A percentile compares a stretch with the other conserved stretches of the same genome.
These are phyloP conservation scores for Penicillium nucicola DNA, from an alignment of 495 filamentous ascomycete genomes.

Conservation along the genomic window DNA sequence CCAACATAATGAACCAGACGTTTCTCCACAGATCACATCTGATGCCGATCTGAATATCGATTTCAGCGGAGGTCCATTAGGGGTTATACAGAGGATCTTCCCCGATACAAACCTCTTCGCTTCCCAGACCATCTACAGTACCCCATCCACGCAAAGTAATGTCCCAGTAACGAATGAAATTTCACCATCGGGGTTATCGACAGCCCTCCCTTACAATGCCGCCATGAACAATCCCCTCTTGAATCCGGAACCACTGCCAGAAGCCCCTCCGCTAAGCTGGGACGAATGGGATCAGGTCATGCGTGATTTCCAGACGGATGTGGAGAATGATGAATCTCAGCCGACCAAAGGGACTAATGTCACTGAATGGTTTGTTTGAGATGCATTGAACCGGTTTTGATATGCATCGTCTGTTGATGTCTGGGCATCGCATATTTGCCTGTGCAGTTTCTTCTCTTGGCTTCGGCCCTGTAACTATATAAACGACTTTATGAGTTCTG, in stretches of 20 bases:
- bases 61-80: conserved; percentile 27
- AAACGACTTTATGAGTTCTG: conserved; percentile 6
- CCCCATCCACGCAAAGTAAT: conserved; percentile 3
- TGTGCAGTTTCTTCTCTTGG: neutral
- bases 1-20: neutral
- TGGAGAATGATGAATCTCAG: conserved; percentile 26
- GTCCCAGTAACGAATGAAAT: neutral
- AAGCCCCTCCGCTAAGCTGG: conserved; percentile 26
- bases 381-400: neutral
- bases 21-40: neutral
- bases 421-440: neutral
- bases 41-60: conserved; percentile 23
- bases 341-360: conserved; percentile 24
- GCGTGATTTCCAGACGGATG: conserved; percentile 47
- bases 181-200: neutral
- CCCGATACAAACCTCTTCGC: conserved; percentile 28
- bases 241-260: conserved; percentile 7
- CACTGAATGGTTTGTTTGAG: conserved; percentile 32
- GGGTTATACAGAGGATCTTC: conserved; percentile 29
- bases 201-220: conserved; percentile 5
- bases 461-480: neutral
- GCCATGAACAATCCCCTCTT: conserved; percentile 13
- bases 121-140: conserved; percentile 7
- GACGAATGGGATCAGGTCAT: conserved; percentile 51
- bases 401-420: neutral